A percentile compares a stretch with the other conserved stretches of the same genome.
phyloP scores from a whole-genome alignment of 257 asterid genomes.

The Echites panduratus region DNA sequence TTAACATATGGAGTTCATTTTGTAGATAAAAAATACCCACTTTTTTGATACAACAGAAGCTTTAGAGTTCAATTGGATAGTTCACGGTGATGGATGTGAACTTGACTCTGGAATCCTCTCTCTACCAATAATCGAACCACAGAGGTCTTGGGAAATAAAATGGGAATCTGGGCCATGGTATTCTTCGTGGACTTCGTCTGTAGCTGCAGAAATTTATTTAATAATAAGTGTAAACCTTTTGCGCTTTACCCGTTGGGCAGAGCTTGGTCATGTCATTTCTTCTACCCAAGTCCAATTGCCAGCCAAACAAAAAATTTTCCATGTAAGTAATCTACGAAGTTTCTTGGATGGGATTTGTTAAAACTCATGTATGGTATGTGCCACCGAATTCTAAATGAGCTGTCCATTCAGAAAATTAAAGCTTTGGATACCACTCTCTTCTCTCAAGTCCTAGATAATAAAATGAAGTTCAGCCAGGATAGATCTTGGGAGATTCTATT shows the following conservation, averaged over 20 bases:
- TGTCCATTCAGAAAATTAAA: slow-evolving; percentile 41
- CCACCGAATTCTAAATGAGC: slow-evolving; percentile 13
- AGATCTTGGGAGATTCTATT: slow-evolving; percentile 73
- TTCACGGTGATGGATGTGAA: slow-evolving; percentile 72
- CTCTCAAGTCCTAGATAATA: slow-evolving; percentile 45
- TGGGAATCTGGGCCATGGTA: slow-evolving; percentile 86
- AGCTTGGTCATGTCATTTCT: slow-evolving; percentile 72
- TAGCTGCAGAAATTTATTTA: slow-evolving; percentile 56
- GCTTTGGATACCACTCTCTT: slow-evolving; percentile 28
- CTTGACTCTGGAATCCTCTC: slow-evolving; percentile 61
- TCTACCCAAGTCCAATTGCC: slow-evolving; percentile 75
- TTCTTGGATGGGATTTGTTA: slow-evolving; percentile 13
- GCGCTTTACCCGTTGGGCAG: slow-evolving; percentile 75
- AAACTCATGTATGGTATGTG: slow-evolving; percentile 10
- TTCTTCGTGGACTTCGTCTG: slow-evolving; percentile 48
- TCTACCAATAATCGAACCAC: slow-evolving; percentile 58
- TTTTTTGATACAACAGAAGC: slow-evolving; percentile 73
- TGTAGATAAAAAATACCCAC: slow-evolving; percentile 73
- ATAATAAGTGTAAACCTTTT: slow-evolving; percentile 54
- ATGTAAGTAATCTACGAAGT: slow-evolving; percentile 38
- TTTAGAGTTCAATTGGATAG: slow-evolving; percentile 61
- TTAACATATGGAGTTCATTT: slow-evolving; percentile 12
- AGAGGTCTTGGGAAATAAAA: slow-evolving; percentile 38
- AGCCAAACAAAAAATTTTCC: slow-evolving; percentile 39
- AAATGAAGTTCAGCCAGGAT: slow-evolving; percentile 44